phyloP scores from a whole-genome alignment of 2,329 filamentous ascomycete genomes.

The Coccinonectria pachysandricola region DNA sequence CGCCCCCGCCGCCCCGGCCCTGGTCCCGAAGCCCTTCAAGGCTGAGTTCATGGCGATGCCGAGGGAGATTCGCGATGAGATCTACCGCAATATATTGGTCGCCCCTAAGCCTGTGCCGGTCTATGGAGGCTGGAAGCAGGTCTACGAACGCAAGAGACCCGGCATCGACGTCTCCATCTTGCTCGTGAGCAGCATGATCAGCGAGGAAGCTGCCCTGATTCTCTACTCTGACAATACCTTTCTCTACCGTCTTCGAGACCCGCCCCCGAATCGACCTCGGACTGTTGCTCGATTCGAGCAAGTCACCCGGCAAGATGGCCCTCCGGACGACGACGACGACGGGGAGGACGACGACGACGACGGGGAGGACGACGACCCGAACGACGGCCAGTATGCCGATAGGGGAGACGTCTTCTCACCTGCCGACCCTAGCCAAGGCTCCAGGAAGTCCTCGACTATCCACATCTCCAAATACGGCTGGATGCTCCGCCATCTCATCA shows the following conservation, averaged over 20 bases:
- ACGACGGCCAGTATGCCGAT: constrained; percentile 1
- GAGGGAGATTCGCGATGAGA: constrained; percentile 18
- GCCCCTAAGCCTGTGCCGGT: constrained; percentile 23
- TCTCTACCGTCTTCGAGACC: constrained; percentile 34
- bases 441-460: constrained; percentile 12
- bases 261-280: constrained; percentile 6
- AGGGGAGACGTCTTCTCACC: neutral
- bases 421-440: constrained; percentile 2
- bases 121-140: constrained; percentile 23
- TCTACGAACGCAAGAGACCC: constrained; percentile 20
- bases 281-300: constrained; percentile 8
- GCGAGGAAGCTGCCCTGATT: constrained; percentile 27
- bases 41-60: constrained; percentile 19
- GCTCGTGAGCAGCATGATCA: constrained; percentile 22
- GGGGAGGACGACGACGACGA: constrained; percentile 1
- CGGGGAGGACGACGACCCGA: constrained; percentile 3
- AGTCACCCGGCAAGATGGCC: neutral
- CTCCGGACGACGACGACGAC: constrained; percentile 8
- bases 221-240: constrained; percentile 41
- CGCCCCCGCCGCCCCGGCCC: no score
- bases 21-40: no score
- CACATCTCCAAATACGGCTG: constrained; percentile 25
- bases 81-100: constrained; percentile 24
- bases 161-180: constrained; percentile 29
- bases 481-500: constrained; percentile 30